A percentile compares a stretch with the other conserved stretches of the same genome.
Evolutionary conservation across 495 filamentous ascomycete species (phyloP).

Genomic region (Parachaetomium inaequale): DNA sequence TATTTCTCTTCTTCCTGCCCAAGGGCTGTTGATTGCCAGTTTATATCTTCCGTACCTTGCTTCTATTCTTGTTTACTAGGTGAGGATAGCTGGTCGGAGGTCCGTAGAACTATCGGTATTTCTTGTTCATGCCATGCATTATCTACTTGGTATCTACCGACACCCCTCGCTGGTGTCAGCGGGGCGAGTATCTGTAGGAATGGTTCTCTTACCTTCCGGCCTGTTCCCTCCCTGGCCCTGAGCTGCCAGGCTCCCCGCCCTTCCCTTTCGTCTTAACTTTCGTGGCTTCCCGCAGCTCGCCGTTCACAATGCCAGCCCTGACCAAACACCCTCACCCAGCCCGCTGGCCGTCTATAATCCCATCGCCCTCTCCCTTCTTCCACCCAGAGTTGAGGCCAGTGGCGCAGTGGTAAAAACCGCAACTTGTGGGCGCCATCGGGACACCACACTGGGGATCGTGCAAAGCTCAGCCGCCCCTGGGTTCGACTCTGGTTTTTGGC

Average conservation of each 20-base stretch:
- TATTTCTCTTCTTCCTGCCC: background rate
- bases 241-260: background rate
- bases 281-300: background rate
- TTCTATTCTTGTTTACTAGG: background rate
- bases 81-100: too few relatives aligned
- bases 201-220: too few relatives aligned
- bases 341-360: too few relatives aligned
- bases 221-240: too few relatives aligned
- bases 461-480: background rate
- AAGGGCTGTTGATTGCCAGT: background rate
- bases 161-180: too few relatives aligned
- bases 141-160: too few relatives aligned
- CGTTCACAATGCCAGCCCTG: background rate
- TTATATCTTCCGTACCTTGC: too few relatives aligned
- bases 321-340: background rate
- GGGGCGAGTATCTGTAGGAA: too few relatives aligned
- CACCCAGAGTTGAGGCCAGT: background rate
- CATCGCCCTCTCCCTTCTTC: background rate
- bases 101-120: too few relatives aligned
- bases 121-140: too few relatives aligned
- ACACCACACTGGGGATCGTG: constrained; percentile 7
- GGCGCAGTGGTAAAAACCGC: constrained; percentile 5
- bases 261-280: background rate
- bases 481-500: background rate
- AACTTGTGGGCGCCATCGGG: background rate